phyloP scores from a whole-genome alignment of 2,329 filamentous ascomycete genomes.

The Hypoxylon sp. region DNA sequence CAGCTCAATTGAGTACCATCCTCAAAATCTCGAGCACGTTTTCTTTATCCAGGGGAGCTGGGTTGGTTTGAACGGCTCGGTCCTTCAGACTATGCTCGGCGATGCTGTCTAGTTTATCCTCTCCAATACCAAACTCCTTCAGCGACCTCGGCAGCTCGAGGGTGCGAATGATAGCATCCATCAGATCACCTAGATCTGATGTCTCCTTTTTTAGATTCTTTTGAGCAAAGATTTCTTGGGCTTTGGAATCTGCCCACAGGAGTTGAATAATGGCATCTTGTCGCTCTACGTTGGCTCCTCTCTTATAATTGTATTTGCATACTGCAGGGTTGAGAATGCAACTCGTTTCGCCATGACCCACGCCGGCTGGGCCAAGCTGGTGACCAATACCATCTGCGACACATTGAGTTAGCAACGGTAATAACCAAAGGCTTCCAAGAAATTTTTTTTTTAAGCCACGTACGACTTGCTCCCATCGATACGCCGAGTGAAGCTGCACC shows the following conservation, averaged over 20 bases:
- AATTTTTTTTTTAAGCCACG: slow-evolving; percentile 1
- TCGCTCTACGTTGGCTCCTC: slow-evolving; percentile 50
- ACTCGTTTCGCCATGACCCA: slow-evolving; percentile 68
- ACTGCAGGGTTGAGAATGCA: slow-evolving; percentile 64
- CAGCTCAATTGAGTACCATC: slow-evolving; percentile 38
- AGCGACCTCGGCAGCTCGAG: slow-evolving; percentile 64
- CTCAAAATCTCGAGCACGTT: slow-evolving; percentile 61
- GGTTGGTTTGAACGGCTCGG: slow-evolving; percentile 59
- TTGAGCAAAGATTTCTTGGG: slow-evolving; percentile 45
- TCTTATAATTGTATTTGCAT: slow-evolving; percentile 61
- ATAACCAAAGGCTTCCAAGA: neutral
- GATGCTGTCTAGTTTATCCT: slow-evolving; percentile 57
- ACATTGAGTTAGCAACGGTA: slow-evolving; percentile 9
- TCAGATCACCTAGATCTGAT: slow-evolving; percentile 58
- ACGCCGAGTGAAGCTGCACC: slow-evolving; percentile 52
- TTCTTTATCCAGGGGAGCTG: slow-evolving; percentile 57
- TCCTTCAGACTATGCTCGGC: slow-evolving; percentile 60
- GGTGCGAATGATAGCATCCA: slow-evolving; percentile 60
- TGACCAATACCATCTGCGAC: slow-evolving; percentile 57
- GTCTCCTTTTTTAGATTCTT: slow-evolving; percentile 41
- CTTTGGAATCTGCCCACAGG: slow-evolving; percentile 50
- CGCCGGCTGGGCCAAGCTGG: slow-evolving; percentile 62
- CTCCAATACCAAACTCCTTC: slow-evolving; percentile 58
- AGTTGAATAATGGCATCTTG: slow-evolving; percentile 53
- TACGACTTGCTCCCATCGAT: slow-evolving; percentile 48